These are phyloP conservation scores for Entophlyctis helioformis DNA, from an alignment of 192 early-diverging fungal species.

Conservation along the genomic window DNA sequence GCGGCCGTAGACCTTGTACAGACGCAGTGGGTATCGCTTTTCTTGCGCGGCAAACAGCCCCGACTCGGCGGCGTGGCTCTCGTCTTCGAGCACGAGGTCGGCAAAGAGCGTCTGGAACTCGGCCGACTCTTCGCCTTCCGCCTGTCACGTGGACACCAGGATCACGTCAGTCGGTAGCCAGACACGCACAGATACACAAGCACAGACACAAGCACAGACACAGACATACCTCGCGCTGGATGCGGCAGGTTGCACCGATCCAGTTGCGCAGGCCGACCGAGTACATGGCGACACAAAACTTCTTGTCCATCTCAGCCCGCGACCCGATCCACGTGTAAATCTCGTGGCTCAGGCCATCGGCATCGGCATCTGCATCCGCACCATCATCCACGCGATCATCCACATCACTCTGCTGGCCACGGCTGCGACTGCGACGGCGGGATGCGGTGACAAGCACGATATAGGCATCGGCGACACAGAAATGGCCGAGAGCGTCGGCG, in stretches of 20 bases:
- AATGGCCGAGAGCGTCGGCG: slow-evolving; percentile 9
- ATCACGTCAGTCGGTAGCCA: too few relatives aligned
- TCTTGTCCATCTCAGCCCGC: slow-evolving; percentile 34
- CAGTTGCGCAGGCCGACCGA: slow-evolving; percentile 30
- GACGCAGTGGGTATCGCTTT: slow-evolving; percentile 11
- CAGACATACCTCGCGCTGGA: slow-evolving; percentile 11
- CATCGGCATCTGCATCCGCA: slow-evolving; percentile 3
- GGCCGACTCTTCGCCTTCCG: slow-evolving; percentile 11
- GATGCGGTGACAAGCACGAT: slow-evolving; percentile 15
- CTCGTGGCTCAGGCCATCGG: slow-evolving; percentile 3
- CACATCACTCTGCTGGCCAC: not conserved
- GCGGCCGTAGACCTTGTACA: slow-evolving; percentile 24
- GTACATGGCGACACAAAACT: slow-evolving; percentile 40
- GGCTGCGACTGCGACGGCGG: not conserved
- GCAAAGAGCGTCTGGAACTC: slow-evolving; percentile 15
- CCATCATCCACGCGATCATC: slow-evolving; percentile 1
- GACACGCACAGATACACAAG: too few relatives aligned
- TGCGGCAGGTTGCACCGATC: slow-evolving; percentile 7
- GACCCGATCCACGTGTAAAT: slow-evolving; percentile 38
- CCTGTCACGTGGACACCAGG: too few relatives aligned
- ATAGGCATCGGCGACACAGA: slow-evolving; percentile 38
- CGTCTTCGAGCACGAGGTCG: slow-evolving; percentile 11
- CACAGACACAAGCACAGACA: not conserved
- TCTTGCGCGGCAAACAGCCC: slow-evolving; percentile 27
- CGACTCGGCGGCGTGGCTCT: slow-evolving; percentile 12